These are phyloP conservation scores for Dryas drummondii DNA, from an alignment of 306 rosid species.

Conservation along the genomic window DNA sequence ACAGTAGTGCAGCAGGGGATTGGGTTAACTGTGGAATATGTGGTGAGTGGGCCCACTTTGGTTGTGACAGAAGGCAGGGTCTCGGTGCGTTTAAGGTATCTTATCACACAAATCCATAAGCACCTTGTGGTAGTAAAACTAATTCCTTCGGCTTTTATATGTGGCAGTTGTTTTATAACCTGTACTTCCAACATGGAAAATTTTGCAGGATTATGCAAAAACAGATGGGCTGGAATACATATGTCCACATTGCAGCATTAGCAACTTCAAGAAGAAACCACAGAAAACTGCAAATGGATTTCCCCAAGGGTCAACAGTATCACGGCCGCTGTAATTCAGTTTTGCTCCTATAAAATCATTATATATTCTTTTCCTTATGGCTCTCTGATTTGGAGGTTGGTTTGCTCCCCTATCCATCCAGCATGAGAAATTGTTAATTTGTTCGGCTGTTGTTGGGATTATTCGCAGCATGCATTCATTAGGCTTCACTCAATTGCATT, in stretches of 20 bases:
- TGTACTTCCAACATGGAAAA: too few species aligned
- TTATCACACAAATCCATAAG: background rate
- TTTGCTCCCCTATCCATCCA: slow-evolving; percentile 14
- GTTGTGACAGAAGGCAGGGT: slow-evolving; percentile 99
- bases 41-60: slow-evolving; percentile 99
- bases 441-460: slow-evolving; percentile 19
- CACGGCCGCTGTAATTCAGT: slow-evolving; percentile 59
- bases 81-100: slow-evolving; percentile 97
- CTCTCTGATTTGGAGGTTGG: slow-evolving; percentile 28
- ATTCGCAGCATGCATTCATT: slow-evolving; percentile 6
- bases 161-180: background rate
- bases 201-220: slow-evolving; percentile 93
- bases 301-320: slow-evolving; percentile 62
- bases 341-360: slow-evolving; percentile 24
- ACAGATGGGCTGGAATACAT: slow-evolving; percentile 98
- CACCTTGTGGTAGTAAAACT: background rate
- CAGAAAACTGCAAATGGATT: slow-evolving; percentile 68
- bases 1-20: slow-evolving; percentile 99
- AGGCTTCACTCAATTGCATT: slow-evolving; percentile 11
- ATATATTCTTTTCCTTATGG: slow-evolving; percentile 15
- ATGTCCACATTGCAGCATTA: slow-evolving; percentile 93
- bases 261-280: slow-evolving; percentile 92
- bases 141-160: background rate
- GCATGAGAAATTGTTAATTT: slow-evolving; percentile 22
- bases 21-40: slow-evolving; percentile 99